Conservation (phyloP, 306 rosid genomes). For the Cucurbita maxima region DNA sequence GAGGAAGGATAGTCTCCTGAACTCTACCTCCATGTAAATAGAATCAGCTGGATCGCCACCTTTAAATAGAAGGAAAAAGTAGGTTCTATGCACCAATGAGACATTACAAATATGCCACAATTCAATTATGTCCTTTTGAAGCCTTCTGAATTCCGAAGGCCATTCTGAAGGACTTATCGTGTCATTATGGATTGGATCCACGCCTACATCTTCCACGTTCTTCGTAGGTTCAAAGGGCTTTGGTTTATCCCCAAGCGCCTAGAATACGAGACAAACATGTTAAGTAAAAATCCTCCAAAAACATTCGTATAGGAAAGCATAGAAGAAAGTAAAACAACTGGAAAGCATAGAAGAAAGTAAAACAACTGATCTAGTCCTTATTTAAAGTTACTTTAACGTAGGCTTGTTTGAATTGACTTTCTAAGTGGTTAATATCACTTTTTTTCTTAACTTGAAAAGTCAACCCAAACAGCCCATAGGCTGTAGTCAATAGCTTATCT, state of each 20-base stretch:
- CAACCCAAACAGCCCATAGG: neutral
- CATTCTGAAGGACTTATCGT: constrained; percentile 42
- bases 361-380: neutral
- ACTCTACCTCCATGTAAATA: constrained; percentile 80
- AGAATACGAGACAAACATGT: constrained; percentile 11
- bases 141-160: constrained; percentile 65
- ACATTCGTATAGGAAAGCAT: neutral
- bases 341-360: neutral
- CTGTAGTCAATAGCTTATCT: neutral
- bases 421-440: too few relatives aligned
- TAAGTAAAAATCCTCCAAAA: neutral
- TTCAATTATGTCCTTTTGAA: constrained; percentile 61
- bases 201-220: constrained; percentile 51
- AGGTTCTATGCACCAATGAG: constrained; percentile 88
- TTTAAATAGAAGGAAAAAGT: constrained; percentile 69
- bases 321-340: neutral
- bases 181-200: constrained; percentile 48
- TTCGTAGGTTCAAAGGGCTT: constrained; percentile 13
- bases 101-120: constrained; percentile 79
- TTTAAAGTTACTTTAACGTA: neutral
- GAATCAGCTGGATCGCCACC: constrained; percentile 80
- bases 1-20: constrained; percentile 63
- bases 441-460: too few relatives aligned
- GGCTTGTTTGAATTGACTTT: too few relatives aligned
- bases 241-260: constrained; percentile 31